These are phyloP conservation scores for Yamadazyma friedrichii DNA, from an alignment of 1,139 yeast species.

Conservation along the genomic window DNA sequence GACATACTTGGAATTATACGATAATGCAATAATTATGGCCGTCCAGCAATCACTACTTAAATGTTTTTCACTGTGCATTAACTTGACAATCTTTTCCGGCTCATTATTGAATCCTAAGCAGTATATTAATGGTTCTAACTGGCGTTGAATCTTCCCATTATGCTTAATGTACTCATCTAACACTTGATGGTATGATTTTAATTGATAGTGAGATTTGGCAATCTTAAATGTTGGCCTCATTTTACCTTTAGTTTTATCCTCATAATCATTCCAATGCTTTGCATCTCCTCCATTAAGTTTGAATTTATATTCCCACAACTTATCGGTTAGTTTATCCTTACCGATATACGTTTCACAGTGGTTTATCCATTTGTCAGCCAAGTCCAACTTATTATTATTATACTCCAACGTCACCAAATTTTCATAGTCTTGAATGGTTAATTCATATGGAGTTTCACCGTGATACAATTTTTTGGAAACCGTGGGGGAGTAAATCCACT, in stretches of 20 bases:
- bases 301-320: slow-evolving; percentile 37
- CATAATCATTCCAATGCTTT: slow-evolving; percentile 27
- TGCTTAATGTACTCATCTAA: slow-evolving; percentile 9
- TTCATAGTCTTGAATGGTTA: slow-evolving; percentile 35
- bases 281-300: slow-evolving; percentile 37
- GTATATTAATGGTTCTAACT: slow-evolving; percentile 26
- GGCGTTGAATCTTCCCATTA: slow-evolving; percentile 9
- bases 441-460: slow-evolving; percentile 9
- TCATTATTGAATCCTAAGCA: slow-evolving; percentile 34
- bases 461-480: slow-evolving; percentile 7
- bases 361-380: slow-evolving; percentile 42
- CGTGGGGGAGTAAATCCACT: slow-evolving; percentile 22
- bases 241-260: slow-evolving; percentile 15
- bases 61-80: slow-evolving; percentile 16
- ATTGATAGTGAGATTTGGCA: neutral
- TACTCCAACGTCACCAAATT: slow-evolving; percentile 38
- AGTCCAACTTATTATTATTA: slow-evolving; percentile 34
- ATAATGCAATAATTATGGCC: slow-evolving; percentile 27
- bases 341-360: slow-evolving; percentile 27
- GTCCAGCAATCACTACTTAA: too few species aligned
- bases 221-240: neutral
- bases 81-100: slow-evolving; percentile 24
- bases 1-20: slow-evolving; percentile 31
- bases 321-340: slow-evolving; percentile 25
- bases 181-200: slow-evolving; percentile 2